Percentiles rank a stretch among this genome's conserved stretches.
Evolutionary conservation across 129 eudicot genomes (phyloP).

Genomic region (Lonicera japonica): DNA sequence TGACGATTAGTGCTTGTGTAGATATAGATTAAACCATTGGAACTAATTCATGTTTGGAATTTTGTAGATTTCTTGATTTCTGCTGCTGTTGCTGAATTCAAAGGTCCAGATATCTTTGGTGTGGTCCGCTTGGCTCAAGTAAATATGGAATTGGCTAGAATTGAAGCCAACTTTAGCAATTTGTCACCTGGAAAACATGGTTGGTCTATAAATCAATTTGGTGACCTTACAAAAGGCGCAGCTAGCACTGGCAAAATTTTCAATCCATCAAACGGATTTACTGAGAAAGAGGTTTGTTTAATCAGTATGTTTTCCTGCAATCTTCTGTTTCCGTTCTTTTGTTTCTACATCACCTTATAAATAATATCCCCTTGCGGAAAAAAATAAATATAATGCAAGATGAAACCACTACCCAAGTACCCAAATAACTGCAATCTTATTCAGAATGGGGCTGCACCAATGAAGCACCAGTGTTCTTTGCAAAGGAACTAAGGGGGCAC

Average conservation of each 20-base stretch:
- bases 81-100: conserved; percentile 95
- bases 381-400: too few species aligned
- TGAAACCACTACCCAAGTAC: too few species aligned
- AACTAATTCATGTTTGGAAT: background rate
- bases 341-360: background rate
- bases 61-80: conserved; percentile 73
- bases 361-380: background rate
- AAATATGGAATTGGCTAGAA: conserved; percentile 83
- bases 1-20: background rate
- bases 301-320: background rate
- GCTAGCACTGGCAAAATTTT: conserved; percentile 88
- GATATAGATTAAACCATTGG: too few species aligned
- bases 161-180: conserved; percentile 90
- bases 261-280: conserved; percentile 31
- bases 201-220: conserved; percentile 87
- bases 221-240: conserved; percentile 80
- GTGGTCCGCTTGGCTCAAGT: conserved; percentile 93
- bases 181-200: conserved; percentile 84
- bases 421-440: too few species aligned
- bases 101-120: conserved; percentile 80
- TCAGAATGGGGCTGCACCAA: too few species aligned
- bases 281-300: conserved; percentile 46
- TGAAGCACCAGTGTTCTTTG: too few species aligned
- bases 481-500: too few species aligned
- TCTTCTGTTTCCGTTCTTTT: background rate